Conservation (phyloP, 1,139 yeast genomes). For the Diutina siamensis region DNA sequence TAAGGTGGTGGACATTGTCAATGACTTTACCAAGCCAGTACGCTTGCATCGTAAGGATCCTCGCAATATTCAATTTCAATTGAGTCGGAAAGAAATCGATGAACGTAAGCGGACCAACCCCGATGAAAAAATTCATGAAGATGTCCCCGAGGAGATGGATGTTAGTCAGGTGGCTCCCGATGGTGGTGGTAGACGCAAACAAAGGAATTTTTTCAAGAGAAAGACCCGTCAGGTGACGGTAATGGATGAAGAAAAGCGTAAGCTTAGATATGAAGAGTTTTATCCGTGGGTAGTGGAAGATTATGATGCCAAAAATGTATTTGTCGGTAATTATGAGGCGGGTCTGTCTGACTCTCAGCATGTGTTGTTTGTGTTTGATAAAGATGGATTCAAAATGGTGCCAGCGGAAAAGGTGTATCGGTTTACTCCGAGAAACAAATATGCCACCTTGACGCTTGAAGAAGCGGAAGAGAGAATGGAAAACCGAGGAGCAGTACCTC, state of each 20-base stretch:
- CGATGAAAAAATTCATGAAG: conserved; percentile 13
- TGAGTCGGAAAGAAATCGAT: conserved; percentile 52
- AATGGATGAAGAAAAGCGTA: conserved; percentile 71
- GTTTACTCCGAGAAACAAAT: conserved; percentile 87
- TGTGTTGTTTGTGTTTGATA: conserved; percentile 76
- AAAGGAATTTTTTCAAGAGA: conserved; percentile 53
- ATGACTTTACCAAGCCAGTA: conserved; percentile 69
- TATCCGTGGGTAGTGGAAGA: conserved; percentile 98
- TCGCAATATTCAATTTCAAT: conserved; percentile 73
- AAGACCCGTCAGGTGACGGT: conserved; percentile 78
- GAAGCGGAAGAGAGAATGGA: conserved; percentile 97
- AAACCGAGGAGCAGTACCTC: conserved; percentile 64
- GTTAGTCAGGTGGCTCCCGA: conserved; percentile 81
- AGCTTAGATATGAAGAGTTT: conserved; percentile 83
- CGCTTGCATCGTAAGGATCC: conserved; percentile 90
- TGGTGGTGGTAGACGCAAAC: conserved; percentile 73
- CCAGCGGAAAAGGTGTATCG: conserved; percentile 92
- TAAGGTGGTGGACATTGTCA: conserved; percentile 56
- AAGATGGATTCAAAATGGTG: conserved; percentile 82
- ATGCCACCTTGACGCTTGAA: conserved; percentile 86
- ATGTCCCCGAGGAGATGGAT: conserved; percentile 20
- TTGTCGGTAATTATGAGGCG: conserved; percentile 95
- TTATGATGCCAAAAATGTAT: conserved; percentile 85
- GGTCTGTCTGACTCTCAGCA: conserved; percentile 74
- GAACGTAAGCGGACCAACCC: conserved; percentile 38